Evolutionary conservation across 768 basidiomycete species (phyloP), one percentile per base, ranked within the genome.

Genomic region (Trametes cingulata): DNA sequence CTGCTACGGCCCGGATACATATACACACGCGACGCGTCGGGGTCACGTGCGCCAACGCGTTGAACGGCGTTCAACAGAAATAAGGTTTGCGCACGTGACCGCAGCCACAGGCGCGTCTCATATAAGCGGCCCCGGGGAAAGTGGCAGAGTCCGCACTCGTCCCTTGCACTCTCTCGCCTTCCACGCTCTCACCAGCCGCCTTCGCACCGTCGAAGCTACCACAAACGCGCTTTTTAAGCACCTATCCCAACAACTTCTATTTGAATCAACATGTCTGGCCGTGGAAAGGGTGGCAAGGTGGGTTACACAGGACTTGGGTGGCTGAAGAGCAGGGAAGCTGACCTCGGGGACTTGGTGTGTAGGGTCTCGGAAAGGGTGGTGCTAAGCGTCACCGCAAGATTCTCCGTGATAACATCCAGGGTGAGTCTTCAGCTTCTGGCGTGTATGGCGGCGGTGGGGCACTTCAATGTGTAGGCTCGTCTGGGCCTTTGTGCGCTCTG

Each of bases 361-460:
- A 87, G 85, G 87, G 87, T 68, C 86, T 88, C 74, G 87, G 87
- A 75, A 89, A 88, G 78, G 86, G 87, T 68, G 87, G 87, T 72
- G 88, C 87, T 54, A 90, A 88, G 78, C 85, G 87, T 72, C 86
- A 89, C 74, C 84, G 87, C 71, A 88, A 88, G 78, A 88, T 90
- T 77, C 83, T 90, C 67, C 86, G 88, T 62, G 86, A 90, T 72
- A 91, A 86, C 78, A 88, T 90, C 63, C 89, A 91, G 74, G 92
- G 90, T 80, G 71, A 73, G 72, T 67, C 15, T 43, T 53, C 33
- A 42, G 13, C 39, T 4, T 29, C n/a, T 15, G n/a, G 20, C 15
- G 1, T 13, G n/a, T 10, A 6, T 20, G 24, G n/a, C 27, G 2
- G 14, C 5, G 50, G 29, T 33, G 29, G 29, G 29, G 29, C 29